A percentile compares a stretch with the other conserved stretches of the same genome.
Evolutionary conservation across 1,284 basidiomycete species (phyloP).

Genomic region (Microbotryum saponariae): DNA sequence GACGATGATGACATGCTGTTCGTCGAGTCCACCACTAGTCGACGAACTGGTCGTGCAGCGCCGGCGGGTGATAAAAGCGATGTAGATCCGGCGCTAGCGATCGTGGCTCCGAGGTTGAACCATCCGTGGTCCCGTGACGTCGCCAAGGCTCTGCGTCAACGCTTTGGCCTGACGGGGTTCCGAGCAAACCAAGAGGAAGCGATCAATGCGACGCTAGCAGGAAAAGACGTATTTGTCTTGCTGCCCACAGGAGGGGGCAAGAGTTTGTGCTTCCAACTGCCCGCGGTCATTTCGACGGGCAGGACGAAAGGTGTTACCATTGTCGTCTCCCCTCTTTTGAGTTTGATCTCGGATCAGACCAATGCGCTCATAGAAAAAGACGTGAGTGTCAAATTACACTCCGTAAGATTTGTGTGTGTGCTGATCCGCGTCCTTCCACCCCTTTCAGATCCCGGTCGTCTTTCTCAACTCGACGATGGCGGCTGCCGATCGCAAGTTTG

Average conservation of each 20-base stretch:
- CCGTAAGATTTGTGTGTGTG: neutral
- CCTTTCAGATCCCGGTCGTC: conserved; percentile 59
- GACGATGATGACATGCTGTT: conserved; percentile 1
- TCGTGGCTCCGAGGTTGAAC: neutral
- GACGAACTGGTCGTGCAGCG: neutral
- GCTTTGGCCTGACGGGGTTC: conserved; percentile 65
- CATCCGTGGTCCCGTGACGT: conserved; percentile 54
- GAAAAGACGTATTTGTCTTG: conserved; percentile 82
- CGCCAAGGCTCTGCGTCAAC: conserved; percentile 52
- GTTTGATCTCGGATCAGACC: conserved; percentile 88
- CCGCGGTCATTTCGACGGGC: conserved; percentile 69
- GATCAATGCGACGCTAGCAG: conserved; percentile 69
- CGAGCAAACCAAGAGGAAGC: conserved; percentile 80
- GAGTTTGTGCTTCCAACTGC: conserved; percentile 75
- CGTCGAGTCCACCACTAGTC: neutral
- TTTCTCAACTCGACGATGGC: conserved; percentile 60
- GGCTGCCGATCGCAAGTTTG: conserved; percentile 41
- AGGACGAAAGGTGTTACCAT: conserved; percentile 74
- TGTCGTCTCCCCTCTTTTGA: conserved; percentile 81
- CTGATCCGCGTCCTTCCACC: neutral
- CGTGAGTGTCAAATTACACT: neutral
- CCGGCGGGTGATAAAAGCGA: neutral
- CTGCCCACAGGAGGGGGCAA: conserved; percentile 98
- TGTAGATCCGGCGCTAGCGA: neutral
- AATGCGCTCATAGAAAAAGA: conserved; percentile 53